These are phyloP conservation scores for Lentinula sp. DNA, from an alignment of 768 basidiomycete species.

Conservation along the genomic window DNA sequence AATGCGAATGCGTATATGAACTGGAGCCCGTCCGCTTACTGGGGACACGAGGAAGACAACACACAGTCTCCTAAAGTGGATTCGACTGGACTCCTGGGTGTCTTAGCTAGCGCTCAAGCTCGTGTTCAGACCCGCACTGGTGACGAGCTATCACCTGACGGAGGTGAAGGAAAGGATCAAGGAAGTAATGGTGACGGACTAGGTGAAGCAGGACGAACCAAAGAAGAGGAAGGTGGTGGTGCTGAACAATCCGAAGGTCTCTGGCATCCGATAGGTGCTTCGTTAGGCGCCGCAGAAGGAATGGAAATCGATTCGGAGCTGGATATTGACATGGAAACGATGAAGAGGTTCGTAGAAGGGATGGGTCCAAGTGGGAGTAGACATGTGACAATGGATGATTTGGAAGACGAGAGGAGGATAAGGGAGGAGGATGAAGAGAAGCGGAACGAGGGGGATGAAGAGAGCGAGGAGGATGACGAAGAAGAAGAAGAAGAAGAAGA, in stretches of 20 bases:
- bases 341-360: constrained; percentile 49
- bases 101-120: background rate
- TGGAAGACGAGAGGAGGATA: constrained; percentile 49
- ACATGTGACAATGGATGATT: constrained; percentile 61
- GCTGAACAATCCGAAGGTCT: too few relatives aligned
- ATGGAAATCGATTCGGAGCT: constrained; percentile 67
- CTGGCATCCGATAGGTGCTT: background rate
- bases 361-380: constrained; percentile 38
- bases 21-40: background rate
- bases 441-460: constrained; percentile 13
- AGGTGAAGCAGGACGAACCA: constrained; percentile 15
- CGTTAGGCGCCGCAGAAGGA: constrained; percentile 34
- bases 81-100: background rate
- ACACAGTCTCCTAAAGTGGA: background rate
- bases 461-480: constrained; percentile 27
- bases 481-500: constrained; percentile 31
- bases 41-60: background rate
- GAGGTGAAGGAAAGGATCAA: background rate
- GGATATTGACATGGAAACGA: constrained; percentile 36
- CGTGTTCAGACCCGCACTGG: background rate
- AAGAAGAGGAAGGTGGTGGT: background rate
- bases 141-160: background rate
- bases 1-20: background rate
- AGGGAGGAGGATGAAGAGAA: constrained; percentile 36
- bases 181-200: constrained; percentile 12